Base-by-base conservation (phyloP, 805 yeast genomes). In the Wickerhamiella dianesei region DNA sequence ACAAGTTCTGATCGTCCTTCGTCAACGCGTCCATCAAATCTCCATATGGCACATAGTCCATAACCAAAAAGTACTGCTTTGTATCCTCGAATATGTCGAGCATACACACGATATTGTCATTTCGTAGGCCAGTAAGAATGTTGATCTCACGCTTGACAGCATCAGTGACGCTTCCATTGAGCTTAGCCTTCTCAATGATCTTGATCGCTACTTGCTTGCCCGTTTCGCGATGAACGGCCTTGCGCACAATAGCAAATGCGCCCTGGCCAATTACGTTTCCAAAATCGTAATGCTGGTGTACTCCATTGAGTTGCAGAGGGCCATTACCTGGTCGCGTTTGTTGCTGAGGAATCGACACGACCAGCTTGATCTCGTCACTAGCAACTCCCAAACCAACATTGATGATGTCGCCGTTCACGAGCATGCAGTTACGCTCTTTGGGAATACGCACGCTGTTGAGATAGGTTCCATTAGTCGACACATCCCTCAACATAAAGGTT, bases 1-100 rank as follows among this genome's bases (percentile, higher is more conserved):
- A 40, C 41, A 52, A 22, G 44, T 42, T 44, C 9, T 25, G 32
- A 12, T 25, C 32, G 12, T 25, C 32, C 21, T 20, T 13, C 8
- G 21, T 18, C 2, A 89, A 94, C 64, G 85, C 88, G 66, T 92
- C 98, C 98, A 92, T 92, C 45, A 92, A 68, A 63, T 92, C 99
- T 21, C 98, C 99, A 14, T 96, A 96, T 1, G 94, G 80, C 21
- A 92, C 94, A 57, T 80, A 83, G 59, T 92, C 98, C 96, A 92
- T 89, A 5, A 92, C 89, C 52, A 92, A 69, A 61, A 85, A 89
- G 62, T 84, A 84, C 57, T 74, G 76, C 49, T 80, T 83, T 3
- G 70, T 66, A 60, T 89, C 96, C 59, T 88, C 95, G 60, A 79
- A 87, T 57, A 82, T 84, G 3, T 87, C 92, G 59, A 82, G 79